phyloP scores from a whole-genome alignment of 768 basidiomycete species.

The Boletus speciosus region DNA sequence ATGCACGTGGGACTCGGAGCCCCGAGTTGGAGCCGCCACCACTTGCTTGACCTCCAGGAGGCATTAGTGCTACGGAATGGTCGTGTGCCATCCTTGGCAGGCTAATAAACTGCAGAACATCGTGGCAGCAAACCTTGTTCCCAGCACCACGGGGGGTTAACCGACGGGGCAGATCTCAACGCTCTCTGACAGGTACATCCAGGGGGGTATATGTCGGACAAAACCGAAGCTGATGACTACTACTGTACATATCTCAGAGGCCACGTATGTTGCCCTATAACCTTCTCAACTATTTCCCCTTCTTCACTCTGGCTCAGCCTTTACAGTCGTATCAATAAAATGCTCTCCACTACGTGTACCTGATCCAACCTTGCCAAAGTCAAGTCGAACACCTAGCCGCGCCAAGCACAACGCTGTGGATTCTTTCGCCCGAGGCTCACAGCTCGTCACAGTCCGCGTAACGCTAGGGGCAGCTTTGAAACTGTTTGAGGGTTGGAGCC shows the following conservation, averaged over 20 bases:
- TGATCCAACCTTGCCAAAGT: slow-evolving; percentile 15
- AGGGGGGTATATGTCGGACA: background rate
- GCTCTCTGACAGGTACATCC: background rate
- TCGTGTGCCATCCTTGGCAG: no score
- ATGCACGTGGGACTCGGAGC: background rate
- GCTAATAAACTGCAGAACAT: background rate
- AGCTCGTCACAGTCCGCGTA: background rate
- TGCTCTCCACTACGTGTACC: background rate
- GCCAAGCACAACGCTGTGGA: slow-evolving; percentile 30
- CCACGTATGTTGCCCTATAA: no score
- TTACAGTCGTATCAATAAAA: background rate
- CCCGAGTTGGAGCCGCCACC: background rate
- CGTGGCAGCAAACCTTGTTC: background rate
- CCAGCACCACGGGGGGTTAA: background rate
- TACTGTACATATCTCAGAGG: background rate
- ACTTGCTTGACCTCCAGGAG: background rate
- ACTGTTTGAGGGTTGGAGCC: slow-evolving; percentile 6
- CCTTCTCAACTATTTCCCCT: background rate
- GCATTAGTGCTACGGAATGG: background rate
- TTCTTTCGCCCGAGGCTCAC: slow-evolving; percentile 10
- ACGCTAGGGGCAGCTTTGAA: background rate
- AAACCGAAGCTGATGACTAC: background rate
- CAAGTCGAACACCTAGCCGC: slow-evolving; percentile 27
- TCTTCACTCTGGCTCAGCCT: slow-evolving; percentile 12
- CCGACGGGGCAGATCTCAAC: background rate